Evolutionary conservation across 352 stramenopile genomes (phyloP), one percentile per base, ranked within the genome.

Genomic region (Globisporangium barbulae): DNA sequence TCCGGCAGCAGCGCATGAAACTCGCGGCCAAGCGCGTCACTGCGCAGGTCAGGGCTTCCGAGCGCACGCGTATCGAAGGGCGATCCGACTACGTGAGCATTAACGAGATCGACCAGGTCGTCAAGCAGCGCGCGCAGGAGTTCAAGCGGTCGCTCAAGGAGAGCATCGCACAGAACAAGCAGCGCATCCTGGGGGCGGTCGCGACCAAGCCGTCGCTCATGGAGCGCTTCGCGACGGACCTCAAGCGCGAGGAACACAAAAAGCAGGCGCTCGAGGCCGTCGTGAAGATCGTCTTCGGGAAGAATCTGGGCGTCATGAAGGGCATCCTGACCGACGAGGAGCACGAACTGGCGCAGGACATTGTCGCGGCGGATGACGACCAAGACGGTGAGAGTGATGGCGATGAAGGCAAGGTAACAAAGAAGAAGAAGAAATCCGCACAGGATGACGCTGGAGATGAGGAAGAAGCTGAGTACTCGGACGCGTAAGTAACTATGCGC

Each of bases 241-340:
- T 90, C 15, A 80, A 93, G 73, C 82, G 83, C 15, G 81, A 91
- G 39, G 75, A 85, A 31, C 77, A 89, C 70, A 88, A 85, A 71
- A 78, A 79, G 41, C 70, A 83, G 28, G 84, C 84, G 7, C 67
- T 93, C 4, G 78, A 87, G 63, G 74, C 78, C 1, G 81, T 93
- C 2, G 82, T 93, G 21, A 85, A 78, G 53, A 90, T 86, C 22
- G 84, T 93, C 9, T 91, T 93, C 58, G 64, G 78, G n/a, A 79
- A 80, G 10, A 78, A 90, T 54, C 49, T 88, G 31, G 72, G 67
- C 0, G 72, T 66, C 17, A 75, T 91, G 61, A 89, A 89, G 61
- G 81, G 74, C 22, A 78, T 91, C 2, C 47, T 93, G 30, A 90
- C 79, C 0, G 77, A 87, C 33, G 82, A 88, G 25, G 84, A 93